phyloP scores from a whole-genome alignment of 495 filamentous ascomycete species.

The Podospora pseudopauciseta region DNA sequence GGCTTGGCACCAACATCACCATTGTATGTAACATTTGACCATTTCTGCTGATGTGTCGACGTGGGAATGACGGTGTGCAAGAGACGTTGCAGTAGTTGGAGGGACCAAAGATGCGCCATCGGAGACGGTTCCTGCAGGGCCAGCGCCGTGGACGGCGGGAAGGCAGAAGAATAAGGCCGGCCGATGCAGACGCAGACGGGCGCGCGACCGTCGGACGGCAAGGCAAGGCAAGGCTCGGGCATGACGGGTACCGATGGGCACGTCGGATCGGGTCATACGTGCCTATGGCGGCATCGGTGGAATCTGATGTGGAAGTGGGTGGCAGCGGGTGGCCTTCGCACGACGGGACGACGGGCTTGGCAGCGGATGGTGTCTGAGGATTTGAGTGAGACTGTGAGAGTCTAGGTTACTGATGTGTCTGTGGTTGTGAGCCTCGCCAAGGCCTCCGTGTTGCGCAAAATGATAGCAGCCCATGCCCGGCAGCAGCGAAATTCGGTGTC shows the following conservation, averaged over 20 bases:
- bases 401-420: constrained; percentile 3
- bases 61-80: constrained; percentile 1
- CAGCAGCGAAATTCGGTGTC: background rate
- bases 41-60: background rate
- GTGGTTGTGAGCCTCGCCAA: constrained; percentile 15
- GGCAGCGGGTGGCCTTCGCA: background rate
- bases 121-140: background rate
- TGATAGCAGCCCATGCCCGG: background rate
- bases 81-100: background rate
- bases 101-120: background rate
- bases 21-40: background rate
- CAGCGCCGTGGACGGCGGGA: background rate
- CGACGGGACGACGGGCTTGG: background rate
- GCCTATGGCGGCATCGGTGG: constrained; percentile 1
- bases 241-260: background rate
- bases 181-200: background rate
- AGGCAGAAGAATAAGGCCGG: background rate
- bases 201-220: background rate
- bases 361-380: background rate
- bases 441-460: constrained; percentile 2
- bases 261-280: constrained; percentile 4
- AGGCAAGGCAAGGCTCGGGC: background rate
- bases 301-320: background rate
- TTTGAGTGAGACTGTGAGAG: constrained; percentile 4
- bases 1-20: constrained; percentile 14